Evolutionary conservation across 1,139 yeast genomes (phyloP), one percentile per base, ranked within the genome.

Genomic region (Candida neerlandica): DNA sequence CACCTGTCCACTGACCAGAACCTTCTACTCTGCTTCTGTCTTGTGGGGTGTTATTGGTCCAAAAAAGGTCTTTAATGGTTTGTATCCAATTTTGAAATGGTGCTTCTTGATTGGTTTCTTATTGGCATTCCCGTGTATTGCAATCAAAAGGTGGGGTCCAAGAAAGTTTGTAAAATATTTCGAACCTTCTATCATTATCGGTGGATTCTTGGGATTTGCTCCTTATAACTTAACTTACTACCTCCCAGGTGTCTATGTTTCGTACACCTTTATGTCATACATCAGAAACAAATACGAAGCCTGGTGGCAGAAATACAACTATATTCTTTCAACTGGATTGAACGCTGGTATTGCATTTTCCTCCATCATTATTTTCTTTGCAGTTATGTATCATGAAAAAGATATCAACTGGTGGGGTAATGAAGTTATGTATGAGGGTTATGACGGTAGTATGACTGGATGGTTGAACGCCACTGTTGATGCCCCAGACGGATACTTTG

Each of bases 21-120:
- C 81, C 0, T 81, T 70, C 62, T 84, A 73, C 65, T 71, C 72
- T 44, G 82, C 88, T 2, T 76, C 85, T 0, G 73, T 84, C 21
- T 68, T 82, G 37, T 84, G 88, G 88, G 89, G 89, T 54, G 84
- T 78, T 34, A 80, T 85, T 59, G 89, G 89, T 5, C 89, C 90
- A 26, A 73, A 76, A 59, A 73, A 78, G 44, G 79, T 83, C 7
- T 82, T 84, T 57, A 63, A 40, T 49, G 74, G 73, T 1, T 58
- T 78, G 32, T 80, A 80, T 55, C 84, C 84, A 35, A 60, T 70
- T 30, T 63, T 81, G 61, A 68, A 71, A 58, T 80, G 69, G 67
- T 74, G 81, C 52, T 83, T 84, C 75, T 67, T 82, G 51, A 74
- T 82, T 51, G 87, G 88, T 0, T 78, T 77, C 38, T 54, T 77